A percentile compares a stretch with the other conserved stretches of the same genome.
These are phyloP conservation scores for Penicillium nucicola DNA, from an alignment of 495 filamentous ascomycete genomes.

Conservation along the genomic window DNA sequence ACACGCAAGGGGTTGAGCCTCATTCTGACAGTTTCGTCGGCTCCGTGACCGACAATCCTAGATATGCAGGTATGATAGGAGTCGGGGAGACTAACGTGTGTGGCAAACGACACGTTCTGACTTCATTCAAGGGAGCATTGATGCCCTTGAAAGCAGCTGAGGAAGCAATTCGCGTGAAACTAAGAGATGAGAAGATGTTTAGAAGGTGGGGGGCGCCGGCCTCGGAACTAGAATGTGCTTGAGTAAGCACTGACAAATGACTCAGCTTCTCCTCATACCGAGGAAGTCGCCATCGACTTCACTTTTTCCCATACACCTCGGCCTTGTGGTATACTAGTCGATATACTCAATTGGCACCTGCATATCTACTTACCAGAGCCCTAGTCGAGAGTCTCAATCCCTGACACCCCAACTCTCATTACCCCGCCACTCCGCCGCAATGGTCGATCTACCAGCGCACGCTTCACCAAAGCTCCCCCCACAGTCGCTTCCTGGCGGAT, in stretches of 20 bases:
- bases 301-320: slow-evolving; percentile 4
- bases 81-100: too few species aligned
- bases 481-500: slow-evolving; percentile 25
- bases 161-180: too few species aligned
- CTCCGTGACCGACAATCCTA: too few species aligned
- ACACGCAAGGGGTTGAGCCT: too few species aligned
- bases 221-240: background rate
- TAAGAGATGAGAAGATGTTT: too few species aligned
- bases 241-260: slow-evolving; percentile 28
- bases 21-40: too few species aligned
- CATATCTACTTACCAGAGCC: background rate
- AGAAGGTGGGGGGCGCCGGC: too few species aligned
- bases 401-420: background rate
- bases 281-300: slow-evolving; percentile 17
- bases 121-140: too few species aligned
- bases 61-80: too few species aligned
- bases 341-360: background rate
- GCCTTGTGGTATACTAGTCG: background rate
- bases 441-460: slow-evolving; percentile 51
- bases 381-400: background rate
- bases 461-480: slow-evolving; percentile 50
- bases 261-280: slow-evolving; percentile 22
- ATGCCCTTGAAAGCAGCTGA: too few species aligned
- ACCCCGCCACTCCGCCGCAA: slow-evolving; percentile 21
- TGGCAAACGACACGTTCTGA: too few species aligned